Evolutionary conservation across 805 yeast genomes (phyloP).

Genomic region (Cyberlindnera mycetangii): DNA sequence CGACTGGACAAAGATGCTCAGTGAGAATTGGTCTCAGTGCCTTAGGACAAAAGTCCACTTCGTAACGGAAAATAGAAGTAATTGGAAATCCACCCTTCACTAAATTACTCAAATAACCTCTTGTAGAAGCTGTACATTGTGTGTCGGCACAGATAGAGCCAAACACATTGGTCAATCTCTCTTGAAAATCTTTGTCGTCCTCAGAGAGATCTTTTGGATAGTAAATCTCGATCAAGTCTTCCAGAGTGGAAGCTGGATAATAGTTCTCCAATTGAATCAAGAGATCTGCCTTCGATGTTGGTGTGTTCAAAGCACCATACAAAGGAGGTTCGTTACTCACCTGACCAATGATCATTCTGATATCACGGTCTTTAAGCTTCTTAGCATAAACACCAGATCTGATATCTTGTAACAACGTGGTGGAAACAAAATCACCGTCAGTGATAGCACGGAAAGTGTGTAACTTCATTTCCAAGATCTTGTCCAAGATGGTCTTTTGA

Average conservation of each 20-base stretch:
- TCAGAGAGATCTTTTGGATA: conserved; percentile 20
- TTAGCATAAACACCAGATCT: conserved; percentile 28
- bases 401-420: conserved; percentile 32
- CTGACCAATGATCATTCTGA: conserved; percentile 32
- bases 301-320: conserved; percentile 32
- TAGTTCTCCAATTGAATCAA: conserved; percentile 35
- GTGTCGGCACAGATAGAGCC: conserved; percentile 37
- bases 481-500: conserved; percentile 16
- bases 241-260: conserved; percentile 26
- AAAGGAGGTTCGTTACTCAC: conserved; percentile 33
- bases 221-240: conserved; percentile 25
- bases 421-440: conserved; percentile 35
- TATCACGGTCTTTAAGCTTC: conserved; percentile 20
- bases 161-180: conserved; percentile 24
- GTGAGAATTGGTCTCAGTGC: conserved; percentile 17
- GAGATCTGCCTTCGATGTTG: conserved; percentile 20
- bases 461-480: conserved; percentile 25
- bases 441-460: conserved; percentile 40
- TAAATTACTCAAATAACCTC: conserved; percentile 32
- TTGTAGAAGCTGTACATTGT: conserved; percentile 36
- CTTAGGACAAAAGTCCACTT: conserved; percentile 15
- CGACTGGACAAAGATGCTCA: conserved; percentile 21
- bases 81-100: conserved; percentile 26
- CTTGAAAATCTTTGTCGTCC: conserved; percentile 12
- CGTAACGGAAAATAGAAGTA: conserved; percentile 29